Evolutionary conservation across 345 rosid genomes (phyloP), one percentile per base, ranked within the genome.

Genomic region (Cardamine chenopodiifolia): DNA sequence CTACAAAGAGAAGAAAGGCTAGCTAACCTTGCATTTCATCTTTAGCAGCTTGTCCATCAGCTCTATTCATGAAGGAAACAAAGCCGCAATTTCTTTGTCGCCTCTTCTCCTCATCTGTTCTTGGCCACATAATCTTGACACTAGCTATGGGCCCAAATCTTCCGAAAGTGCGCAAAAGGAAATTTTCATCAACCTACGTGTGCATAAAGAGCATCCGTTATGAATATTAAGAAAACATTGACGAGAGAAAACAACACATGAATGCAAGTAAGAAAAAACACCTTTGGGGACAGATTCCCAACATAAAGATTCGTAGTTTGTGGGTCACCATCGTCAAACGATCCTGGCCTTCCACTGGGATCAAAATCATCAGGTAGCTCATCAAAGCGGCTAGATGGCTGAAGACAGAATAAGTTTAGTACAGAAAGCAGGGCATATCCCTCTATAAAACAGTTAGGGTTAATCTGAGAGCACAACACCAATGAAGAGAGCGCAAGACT

Each of bases 71-170:
- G 80, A 96, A 96, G 62, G 99, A 92, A 62, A 92, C 99, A 79
- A 96, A 92, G 32, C 97, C 99, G 77, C 98, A 92, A 81, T 92
- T 90, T 82, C 99, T 86, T 82, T 92, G 96, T 62, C 98, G 85
- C 70, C 90, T 89, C 59, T 86, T 76, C 84, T 96, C 99, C 78
- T 96, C 99, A 49, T 95, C 99, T 53, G 98, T 92, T 84, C 99
- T 84, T 52, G 98, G 98, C 98, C 99, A 95, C 98, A 95, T 95
- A 83, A 95, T 95, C 83, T 95, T 92, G 74, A 95, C 98, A 82
- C 99, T 95, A 81, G 98, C 99, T 83, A 95, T 92, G 49, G 99
- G 98, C 56, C 99, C 98, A 86, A 96, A 96, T 88, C 99, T 90
- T 85, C 99, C 98, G 73, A 96, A 96, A 61, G 99, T 96, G 49